A percentile compares a stretch with the other conserved stretches of the same genome.
Evolutionary conservation across 2,329 filamentous ascomycete genomes (phyloP).

Genomic region (Dothiorella sarmentorum): DNA sequence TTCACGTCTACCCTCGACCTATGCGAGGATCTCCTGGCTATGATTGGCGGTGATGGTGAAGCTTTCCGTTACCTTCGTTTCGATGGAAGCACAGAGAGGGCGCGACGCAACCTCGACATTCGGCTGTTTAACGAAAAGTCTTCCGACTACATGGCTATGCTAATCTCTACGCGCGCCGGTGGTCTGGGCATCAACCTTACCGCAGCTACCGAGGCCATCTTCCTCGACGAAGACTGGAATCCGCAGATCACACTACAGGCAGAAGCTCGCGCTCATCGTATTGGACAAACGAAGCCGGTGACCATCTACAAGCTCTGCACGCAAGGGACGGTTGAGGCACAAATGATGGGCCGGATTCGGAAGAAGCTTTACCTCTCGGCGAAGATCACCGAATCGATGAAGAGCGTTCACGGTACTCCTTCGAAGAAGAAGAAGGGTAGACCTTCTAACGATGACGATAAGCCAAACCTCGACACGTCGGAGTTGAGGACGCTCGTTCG

Average conservation of each 20-base stretch:
- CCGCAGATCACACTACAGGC: slow-evolving; percentile 54
- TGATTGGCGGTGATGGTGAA: slow-evolving; percentile 42
- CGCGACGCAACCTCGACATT: slow-evolving; percentile 51
- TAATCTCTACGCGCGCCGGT: slow-evolving; percentile 55
- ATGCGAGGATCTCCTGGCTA: slow-evolving; percentile 49
- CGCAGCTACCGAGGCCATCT: slow-evolving; percentile 54
- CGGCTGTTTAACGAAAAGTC: slow-evolving; percentile 50
- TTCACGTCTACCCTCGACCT: slow-evolving; percentile 52
- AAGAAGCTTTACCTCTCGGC: slow-evolving; percentile 62
- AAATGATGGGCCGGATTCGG: slow-evolving; percentile 56
- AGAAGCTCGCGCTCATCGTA: slow-evolving; percentile 53
- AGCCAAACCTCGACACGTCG: slow-evolving; percentile 50
- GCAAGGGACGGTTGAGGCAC: slow-evolving; percentile 56
- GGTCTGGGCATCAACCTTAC: slow-evolving; percentile 56
- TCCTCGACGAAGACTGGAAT: slow-evolving; percentile 57
- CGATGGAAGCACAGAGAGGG: slow-evolving; percentile 49
- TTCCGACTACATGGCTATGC: slow-evolving; percentile 51
- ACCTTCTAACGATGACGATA: slow-evolving; percentile 43
- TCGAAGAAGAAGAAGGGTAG: slow-evolving; percentile 26
- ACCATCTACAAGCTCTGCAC: slow-evolving; percentile 57
- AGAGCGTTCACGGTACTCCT: slow-evolving; percentile 46
- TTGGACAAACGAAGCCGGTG: slow-evolving; percentile 53
- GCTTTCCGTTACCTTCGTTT: slow-evolving; percentile 48
- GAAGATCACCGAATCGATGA: slow-evolving; percentile 59
- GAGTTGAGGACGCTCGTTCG: slow-evolving; percentile 55